A percentile compares a stretch with the other conserved stretches of the same genome.
Conservation (phyloP, 2,329 filamentous ascomycete genomes). For the Colletotrichum musae region DNA sequence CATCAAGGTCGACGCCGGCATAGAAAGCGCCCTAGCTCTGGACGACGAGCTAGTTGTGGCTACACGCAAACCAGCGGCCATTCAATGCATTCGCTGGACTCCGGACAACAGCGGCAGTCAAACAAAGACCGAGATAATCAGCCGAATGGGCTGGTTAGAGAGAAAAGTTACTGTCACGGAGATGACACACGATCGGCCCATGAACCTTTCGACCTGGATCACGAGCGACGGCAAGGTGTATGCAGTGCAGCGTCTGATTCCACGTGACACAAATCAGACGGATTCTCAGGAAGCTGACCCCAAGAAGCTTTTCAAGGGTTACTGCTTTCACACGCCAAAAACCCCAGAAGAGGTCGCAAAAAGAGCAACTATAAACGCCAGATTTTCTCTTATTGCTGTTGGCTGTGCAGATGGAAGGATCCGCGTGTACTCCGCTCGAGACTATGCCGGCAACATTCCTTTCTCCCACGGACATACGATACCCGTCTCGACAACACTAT, state of each 20-base stretch:
- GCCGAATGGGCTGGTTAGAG: conserved; percentile 87
- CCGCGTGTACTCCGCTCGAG: conserved; percentile 90
- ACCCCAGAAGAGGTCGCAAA: conserved; percentile 72
- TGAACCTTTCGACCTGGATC: conserved; percentile 96
- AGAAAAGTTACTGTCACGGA: conserved; percentile 83
- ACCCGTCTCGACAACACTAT: conserved; percentile 75
- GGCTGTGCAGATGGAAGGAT: conserved; percentile 86
- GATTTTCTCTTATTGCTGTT: conserved; percentile 93
- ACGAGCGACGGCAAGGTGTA: conserved; percentile 90
- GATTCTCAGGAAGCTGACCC: conserved; percentile 51
- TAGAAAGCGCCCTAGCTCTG: conserved; percentile 87
- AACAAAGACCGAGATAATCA: conserved; percentile 91
- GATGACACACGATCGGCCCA: conserved; percentile 95
- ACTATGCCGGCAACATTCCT: conserved; percentile 94
- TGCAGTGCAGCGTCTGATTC: conserved; percentile 82
- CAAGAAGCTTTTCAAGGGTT: conserved; percentile 85
- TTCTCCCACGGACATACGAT: conserved; percentile 83
- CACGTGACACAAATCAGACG: conserved; percentile 49
- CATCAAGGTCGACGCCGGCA: conserved; percentile 97
- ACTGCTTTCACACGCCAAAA: conserved; percentile 88
- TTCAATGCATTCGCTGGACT: conserved; percentile 96
- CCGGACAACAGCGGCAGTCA: conserved; percentile 86
- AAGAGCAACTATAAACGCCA: conserved; percentile 88
- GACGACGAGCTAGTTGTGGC: conserved; percentile 95
- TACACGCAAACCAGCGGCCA: conserved; percentile 90